Percentiles rank a stretch among this genome's conserved stretches.
Conservation (phyloP, 345 rosid species). For the Atalantia buxifolia region DNA sequence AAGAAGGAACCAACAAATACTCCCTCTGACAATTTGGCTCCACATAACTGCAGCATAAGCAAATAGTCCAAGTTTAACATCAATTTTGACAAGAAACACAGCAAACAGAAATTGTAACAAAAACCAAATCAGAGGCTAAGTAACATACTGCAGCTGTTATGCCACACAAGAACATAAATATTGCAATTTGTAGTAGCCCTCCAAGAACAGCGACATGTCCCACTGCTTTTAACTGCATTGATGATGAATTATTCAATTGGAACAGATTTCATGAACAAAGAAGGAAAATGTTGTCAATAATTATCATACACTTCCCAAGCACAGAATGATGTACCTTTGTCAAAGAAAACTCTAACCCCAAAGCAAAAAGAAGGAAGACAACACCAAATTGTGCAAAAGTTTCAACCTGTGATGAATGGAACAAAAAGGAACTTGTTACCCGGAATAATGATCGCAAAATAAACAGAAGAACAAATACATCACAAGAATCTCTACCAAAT, state of each 20-base stretch:
- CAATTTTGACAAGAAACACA: constrained; percentile 12
- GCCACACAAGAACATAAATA: constrained; percentile 78
- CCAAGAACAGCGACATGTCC: constrained; percentile 96
- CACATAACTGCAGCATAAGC: constrained; percentile 67
- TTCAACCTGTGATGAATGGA: constrained; percentile 58
- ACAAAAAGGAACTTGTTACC: constrained; percentile 13
- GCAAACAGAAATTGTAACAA: background rate
- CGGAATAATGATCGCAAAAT: constrained; percentile 1
- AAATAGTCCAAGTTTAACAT: constrained; percentile 18
- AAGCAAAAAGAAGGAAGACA: constrained; percentile 96
- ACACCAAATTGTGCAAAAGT: constrained; percentile 98
- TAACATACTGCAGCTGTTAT: constrained; percentile 64
- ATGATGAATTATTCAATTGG: constrained; percentile 21
- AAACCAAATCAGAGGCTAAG: constrained; percentile 8
- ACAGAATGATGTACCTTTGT: constrained; percentile 60
- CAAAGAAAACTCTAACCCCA: constrained; percentile 96
- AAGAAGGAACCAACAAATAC: constrained; percentile 91
- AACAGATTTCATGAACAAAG: constrained; percentile 13
- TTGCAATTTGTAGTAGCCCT: constrained; percentile 82
- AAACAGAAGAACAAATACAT: background rate
- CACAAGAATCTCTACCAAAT: background rate
- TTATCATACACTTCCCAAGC: background rate
- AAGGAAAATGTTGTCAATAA: background rate
- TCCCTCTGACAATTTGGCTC: constrained; percentile 95
- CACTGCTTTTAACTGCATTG: constrained; percentile 85